Evolutionary conservation across 2,329 filamentous ascomycete genomes (phyloP).

Genomic region (Sporothrix sp.): DNA sequence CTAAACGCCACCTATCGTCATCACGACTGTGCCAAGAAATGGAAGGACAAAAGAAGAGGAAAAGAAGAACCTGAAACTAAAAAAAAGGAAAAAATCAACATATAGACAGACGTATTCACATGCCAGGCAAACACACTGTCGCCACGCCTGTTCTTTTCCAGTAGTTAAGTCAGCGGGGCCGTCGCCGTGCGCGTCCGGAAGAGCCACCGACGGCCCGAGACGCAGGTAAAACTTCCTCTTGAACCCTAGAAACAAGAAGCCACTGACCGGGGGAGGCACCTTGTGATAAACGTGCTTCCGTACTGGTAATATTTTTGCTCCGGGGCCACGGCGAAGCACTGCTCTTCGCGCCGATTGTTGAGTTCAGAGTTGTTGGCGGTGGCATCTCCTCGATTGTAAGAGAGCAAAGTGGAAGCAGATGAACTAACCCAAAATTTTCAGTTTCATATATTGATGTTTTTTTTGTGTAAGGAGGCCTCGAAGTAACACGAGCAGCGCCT

Average conservation of each 20-base stretch:
- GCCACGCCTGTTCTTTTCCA: background rate
- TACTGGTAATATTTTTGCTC: slow-evolving; percentile 14
- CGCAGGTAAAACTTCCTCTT: slow-evolving; percentile 20
- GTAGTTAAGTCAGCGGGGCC: background rate
- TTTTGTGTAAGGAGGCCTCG: too few species aligned
- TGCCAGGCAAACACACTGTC: background rate
- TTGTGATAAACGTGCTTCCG: slow-evolving; percentile 18
- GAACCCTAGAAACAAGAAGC: slow-evolving; percentile 17
- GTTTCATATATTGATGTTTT: too few species aligned
- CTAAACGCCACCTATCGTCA: too few species aligned
- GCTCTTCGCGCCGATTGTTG: slow-evolving; percentile 10
- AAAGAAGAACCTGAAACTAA: background rate
- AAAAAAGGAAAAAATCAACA: background rate
- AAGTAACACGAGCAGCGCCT: too few species aligned
- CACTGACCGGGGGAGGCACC: slow-evolving; percentile 25
- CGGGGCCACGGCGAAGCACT: slow-evolving; percentile 9
- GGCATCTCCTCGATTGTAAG: too few species aligned
- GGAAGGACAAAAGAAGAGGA: background rate
- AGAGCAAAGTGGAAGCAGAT: too few species aligned
- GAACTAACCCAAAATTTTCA: too few species aligned
- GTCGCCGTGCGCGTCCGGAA: slow-evolving; percentile 22
- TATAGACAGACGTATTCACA: background rate
- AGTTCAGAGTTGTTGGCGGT: slow-evolving; percentile 12
- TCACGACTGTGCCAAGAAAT: too few species aligned
- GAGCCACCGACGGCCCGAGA: slow-evolving; percentile 15